These are phyloP conservation scores for Micromonas pusilla DNA, from an alignment of 139 green algal genomes.

Conservation along the genomic window DNA sequence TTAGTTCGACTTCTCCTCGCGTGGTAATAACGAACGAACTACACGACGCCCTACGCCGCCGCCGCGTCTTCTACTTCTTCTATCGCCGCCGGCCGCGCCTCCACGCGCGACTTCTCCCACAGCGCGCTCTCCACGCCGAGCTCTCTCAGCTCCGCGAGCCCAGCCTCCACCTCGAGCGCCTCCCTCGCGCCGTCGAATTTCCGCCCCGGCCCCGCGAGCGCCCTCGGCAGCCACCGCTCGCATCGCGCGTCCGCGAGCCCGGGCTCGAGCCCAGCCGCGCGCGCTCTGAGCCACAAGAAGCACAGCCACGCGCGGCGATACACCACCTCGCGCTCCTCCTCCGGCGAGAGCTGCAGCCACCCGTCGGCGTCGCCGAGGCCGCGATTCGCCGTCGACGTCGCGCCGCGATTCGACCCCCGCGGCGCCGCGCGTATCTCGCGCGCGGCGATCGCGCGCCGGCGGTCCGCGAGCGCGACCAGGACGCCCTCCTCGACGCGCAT, in stretches of 20 bases:
- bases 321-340: not conserved
- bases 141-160: not conserved
- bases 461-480: not conserved
- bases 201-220: not conserved
- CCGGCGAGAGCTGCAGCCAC: not conserved
- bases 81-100: too few species aligned
- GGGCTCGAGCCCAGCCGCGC: not conserved
- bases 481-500: not conserved
- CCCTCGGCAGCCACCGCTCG: not conserved
- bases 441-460: not conserved
- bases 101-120: not conserved
- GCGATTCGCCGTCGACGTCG: not conserved
- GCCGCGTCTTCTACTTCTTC: too few species aligned
- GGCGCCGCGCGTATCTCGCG: not conserved
- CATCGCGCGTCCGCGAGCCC: not conserved
- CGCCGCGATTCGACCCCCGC: not conserved
- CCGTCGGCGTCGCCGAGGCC: too few species aligned
- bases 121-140: not conserved
- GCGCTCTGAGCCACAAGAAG: not conserved
- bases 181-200: not conserved
- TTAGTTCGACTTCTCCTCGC: too few species aligned
- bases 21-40: too few species aligned
- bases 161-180: not conserved
- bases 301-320: slow-evolving; percentile 7
- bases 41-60: too few species aligned